Evolutionary conservation across 495 filamentous ascomycete species (phyloP), one percentile per base, ranked within the genome.

Genomic region (Halenospora varia): DNA sequence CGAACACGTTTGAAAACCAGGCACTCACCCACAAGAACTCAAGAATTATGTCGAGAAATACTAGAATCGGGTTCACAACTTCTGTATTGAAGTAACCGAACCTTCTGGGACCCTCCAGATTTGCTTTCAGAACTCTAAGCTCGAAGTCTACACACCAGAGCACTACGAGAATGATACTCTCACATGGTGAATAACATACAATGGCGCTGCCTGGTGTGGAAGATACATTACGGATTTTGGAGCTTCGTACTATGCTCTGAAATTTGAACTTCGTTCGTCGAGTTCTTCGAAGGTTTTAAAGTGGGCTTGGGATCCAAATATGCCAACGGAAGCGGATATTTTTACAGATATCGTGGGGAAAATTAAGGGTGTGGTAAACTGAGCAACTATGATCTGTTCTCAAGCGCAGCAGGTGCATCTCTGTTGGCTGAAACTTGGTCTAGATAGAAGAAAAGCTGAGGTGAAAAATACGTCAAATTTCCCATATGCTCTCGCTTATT

Each of bases 91-190:
- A 6, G 40, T 59, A 2, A 11, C 35, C 4, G 29, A 18, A 4
- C 22, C 9, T 2, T 39, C 25, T 2, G 56, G 35, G 4, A 2
- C n/a, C 4, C 22, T 59, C 6, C 6, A 25, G 6, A 18, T 59
- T 2, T 19, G 23, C 40, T 53, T 64, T 20, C 56, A 61, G 39
- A 62, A 50, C 18, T 20, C 25, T n/a, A 3, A 51, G 10, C 23
- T 22, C 2, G 50, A 64, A 25, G 48, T 40, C 25, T 64, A 35
- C 22, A 15, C 4, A 10, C 62, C 64, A 3, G 24, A 62, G 8
- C 62, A 66, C 40, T 62, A 58, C 44, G 15, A 59, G 9, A 18
- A 61, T 17, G 63, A 66, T 51, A 50, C 29, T 10, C 62, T 66
- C 46, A 40, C 52, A 13, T 64, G 63, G 63, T 18, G 58, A 10